Conservation (phyloP, 352 stramenopile genomes). For the Phytophthora citrophthora region DNA sequence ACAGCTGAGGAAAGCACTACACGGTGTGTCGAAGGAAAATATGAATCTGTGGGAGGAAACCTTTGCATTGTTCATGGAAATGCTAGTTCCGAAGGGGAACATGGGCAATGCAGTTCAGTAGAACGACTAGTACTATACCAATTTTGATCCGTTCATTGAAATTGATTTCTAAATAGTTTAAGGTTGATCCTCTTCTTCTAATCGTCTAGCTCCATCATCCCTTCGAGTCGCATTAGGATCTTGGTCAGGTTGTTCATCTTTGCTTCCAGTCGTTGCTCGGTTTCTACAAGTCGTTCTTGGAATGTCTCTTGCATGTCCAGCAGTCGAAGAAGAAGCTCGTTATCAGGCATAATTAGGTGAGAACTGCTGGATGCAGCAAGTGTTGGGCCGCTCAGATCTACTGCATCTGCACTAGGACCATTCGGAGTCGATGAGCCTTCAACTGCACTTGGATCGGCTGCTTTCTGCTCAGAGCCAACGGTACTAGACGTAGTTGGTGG, state of each 20-base stretch:
- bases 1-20: conserved; percentile 20
- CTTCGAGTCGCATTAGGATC: conserved; percentile 69
- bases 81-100: conserved; percentile 50
- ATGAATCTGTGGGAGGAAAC: conserved; percentile 43
- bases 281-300: conserved; percentile 65
- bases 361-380: conserved; percentile 4
- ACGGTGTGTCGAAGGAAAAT: conserved; percentile 17
- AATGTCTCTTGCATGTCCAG: conserved; percentile 64
- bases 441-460: background rate
- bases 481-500: background rate
- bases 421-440: background rate
- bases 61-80: conserved; percentile 56
- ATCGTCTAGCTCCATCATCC: conserved; percentile 61
- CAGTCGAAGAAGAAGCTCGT: conserved; percentile 55
- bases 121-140: too few relatives aligned
- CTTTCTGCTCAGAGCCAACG: background rate
- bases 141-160: too few relatives aligned
- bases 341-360: conserved; percentile 40
- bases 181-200: conserved; percentile 10
- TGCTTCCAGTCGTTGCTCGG: conserved; percentile 68
- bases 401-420: conserved; percentile 17
- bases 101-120: conserved; percentile 9
- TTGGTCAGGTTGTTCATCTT: conserved; percentile 77
- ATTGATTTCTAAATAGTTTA: conserved; percentile 12
- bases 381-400: conserved; percentile 1